Evolutionary conservation across 2,329 filamentous ascomycete species (phyloP), one percentile per base, ranked within the genome.

Genomic region (Claviceps cyperi): DNA sequence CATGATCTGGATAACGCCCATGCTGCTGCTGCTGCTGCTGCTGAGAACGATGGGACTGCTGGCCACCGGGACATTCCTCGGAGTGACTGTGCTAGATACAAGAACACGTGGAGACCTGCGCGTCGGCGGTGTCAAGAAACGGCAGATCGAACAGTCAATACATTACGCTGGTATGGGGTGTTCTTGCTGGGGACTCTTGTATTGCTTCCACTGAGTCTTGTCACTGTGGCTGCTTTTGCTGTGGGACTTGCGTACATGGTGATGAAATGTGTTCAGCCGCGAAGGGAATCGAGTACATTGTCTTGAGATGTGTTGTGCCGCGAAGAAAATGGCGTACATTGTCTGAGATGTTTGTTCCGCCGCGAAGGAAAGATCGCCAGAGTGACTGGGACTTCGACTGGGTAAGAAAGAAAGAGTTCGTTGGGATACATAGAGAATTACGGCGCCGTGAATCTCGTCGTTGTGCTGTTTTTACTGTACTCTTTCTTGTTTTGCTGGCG

Each of bases 161-260:
- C 58, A 48, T 57, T 74, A 52, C 72, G 71, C 49, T 65, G 62
- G 50, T 63, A 67, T 52, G 69, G 73, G 55, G 63, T 69, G 54
- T 60, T 64, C 45, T 51, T 70, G 28, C 57, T 73, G 49, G 72
- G 68, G 13, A 68, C 69, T 15, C 56, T 69, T 47, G 71, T 76
- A 53, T 64, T 77, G 54, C 67, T 77, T 43, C 73, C 74, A 50
- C 61, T 61, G 47, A 63, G 63, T 55, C 60, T 74, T 51, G 62
- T 71, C 47, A 58, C 60, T 22, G 49, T 70, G 50, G 63, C 68
- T 52, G 57, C 65, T 46, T 53, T 65, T 46, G 59, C 57, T 36
- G 59, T 59, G 50, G 69, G 64, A 44, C 58, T 64, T 52, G 61
- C 69, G 59, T 74, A 73, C 59, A 56, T 68, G 60, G 66, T 63